Conservation (phyloP, 805 yeast genomes). For the Nakazawaea ambrosiae region DNA sequence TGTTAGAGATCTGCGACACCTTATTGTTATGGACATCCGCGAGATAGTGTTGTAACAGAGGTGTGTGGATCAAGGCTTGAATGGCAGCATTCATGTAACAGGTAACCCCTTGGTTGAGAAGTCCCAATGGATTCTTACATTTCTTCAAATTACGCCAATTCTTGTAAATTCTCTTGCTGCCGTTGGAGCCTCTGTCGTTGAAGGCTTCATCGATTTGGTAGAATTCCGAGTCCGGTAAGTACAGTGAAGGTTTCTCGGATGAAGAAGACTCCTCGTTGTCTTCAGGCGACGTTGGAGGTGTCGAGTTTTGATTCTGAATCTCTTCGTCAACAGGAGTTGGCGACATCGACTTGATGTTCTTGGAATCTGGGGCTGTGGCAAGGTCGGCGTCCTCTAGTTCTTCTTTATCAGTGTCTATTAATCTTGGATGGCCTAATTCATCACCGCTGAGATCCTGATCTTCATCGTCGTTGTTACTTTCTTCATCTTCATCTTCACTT, state of each 20-base stretch:
- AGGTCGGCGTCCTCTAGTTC: slow-evolving; percentile 9
- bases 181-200: slow-evolving; percentile 59
- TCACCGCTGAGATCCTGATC: slow-evolving; percentile 2
- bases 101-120: slow-evolving; percentile 88
- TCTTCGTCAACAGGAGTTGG: slow-evolving; percentile 12
- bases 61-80: slow-evolving; percentile 84
- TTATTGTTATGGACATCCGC: slow-evolving; percentile 54
- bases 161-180: slow-evolving; percentile 53
- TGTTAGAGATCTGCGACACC: slow-evolving; percentile 37
- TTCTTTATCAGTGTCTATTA: slow-evolving; percentile 15
- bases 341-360: slow-evolving; percentile 1
- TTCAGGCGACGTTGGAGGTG: slow-evolving; percentile 26
- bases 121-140: slow-evolving; percentile 54
- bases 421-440: slow-evolving; percentile 7
- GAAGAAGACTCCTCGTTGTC: slow-evolving; percentile 1
- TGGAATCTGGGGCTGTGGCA: not conserved
- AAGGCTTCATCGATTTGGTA: slow-evolving; percentile 51
- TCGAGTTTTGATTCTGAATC: slow-evolving; percentile 17
- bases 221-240: slow-evolving; percentile 34
- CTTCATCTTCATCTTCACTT: not conserved
- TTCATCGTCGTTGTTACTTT: not conserved
- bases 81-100: slow-evolving; percentile 96
- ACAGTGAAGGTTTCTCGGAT: slow-evolving; percentile 21
- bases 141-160: slow-evolving; percentile 57
- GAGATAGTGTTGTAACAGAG: slow-evolving; percentile 83